Base-by-base conservation (phyloP, 1,139 yeast species). In the Protomyces inouyei region DNA sequence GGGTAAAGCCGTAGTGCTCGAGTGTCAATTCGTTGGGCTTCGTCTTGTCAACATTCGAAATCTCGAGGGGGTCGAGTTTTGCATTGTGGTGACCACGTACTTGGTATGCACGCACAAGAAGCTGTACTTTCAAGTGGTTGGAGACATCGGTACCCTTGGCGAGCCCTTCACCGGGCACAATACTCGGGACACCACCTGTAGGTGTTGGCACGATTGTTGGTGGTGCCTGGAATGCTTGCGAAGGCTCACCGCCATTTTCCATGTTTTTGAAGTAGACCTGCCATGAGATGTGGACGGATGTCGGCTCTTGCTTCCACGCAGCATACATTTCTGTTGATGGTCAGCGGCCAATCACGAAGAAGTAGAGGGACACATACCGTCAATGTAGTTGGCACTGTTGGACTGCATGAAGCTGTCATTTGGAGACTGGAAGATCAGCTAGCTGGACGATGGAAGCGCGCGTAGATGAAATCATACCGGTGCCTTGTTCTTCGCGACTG, bases 51-150 rank as follows among this genome's bases (percentile, higher is more conserved):
- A 95, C 97, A 74, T 86, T 89, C 36, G 93, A 85, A 73, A 93
- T 88, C 46, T 88, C 95, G 74, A 93, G 81, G 18, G 99, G 99
- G 77, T 93, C 99, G 68, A 92, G 87, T 73, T 86, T 87, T 60
- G 98, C 97, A 79, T 89, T 90, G 76, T 86, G 88, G 77, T 93
- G 98, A 70, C 98, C 99, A 77, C 98, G 86, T 64, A 93, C 98
- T 80, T 93, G 98, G 79, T 92, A 95, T 54, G 98, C 98, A 77
- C 99, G 88, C 68, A 95, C 98, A 72, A 93, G 82, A 72, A 93
- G 84, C 82, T 93, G 99, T 28, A 91, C 95, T 78, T 93, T 95
- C 81, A 93, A 84, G 76, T 95, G 98, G 68, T 90, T 83, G 70
- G 89, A 83, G 64, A 93, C 91, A 71, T 87, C 91, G 64, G 72